phyloP scores from a whole-genome alignment of 768 basidiomycete species.

The Tulasnella sp. region DNA sequence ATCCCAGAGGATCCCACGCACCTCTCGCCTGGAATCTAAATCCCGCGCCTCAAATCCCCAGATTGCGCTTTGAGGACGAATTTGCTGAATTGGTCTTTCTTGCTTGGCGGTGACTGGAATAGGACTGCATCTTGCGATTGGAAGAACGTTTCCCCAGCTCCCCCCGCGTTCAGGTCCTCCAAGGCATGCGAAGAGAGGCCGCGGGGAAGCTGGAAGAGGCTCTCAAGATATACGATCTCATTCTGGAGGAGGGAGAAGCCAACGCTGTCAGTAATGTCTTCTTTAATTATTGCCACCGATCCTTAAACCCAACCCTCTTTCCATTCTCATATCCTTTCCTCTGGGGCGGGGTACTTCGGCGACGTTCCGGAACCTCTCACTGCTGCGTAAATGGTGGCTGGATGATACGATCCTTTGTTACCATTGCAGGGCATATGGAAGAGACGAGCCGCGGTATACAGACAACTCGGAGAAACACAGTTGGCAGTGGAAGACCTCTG shows the following conservation, averaged over 20 bases:
- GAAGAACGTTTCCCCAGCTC: conserved; percentile 62
- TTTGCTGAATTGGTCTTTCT: background rate
- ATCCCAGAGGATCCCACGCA: no score
- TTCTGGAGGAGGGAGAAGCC: conserved; percentile 54
- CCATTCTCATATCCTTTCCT: no score
- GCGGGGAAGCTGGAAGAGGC: conserved; percentile 37
- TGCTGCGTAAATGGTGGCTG: no score
- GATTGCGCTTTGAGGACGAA: no score
- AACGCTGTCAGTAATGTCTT: conserved; percentile 51
- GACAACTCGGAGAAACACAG: conserved; percentile 50
- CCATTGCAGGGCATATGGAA: conserved; percentile 54
- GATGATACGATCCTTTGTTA: no score
- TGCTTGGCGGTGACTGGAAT: conserved; percentile 20
- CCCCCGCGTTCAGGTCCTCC: conserved; percentile 65
- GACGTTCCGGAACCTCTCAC: no score
- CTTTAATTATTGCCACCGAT: no score
- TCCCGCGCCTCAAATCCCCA: no score
- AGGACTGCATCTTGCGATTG: conserved; percentile 58
- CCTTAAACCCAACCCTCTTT: background rate
- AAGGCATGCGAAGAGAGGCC: conserved; percentile 70
- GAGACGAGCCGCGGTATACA: conserved; percentile 63
- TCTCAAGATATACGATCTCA: conserved; percentile 49
- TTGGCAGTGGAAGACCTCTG: conserved; percentile 61
- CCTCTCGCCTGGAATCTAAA: no score
- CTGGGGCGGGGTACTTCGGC: no score